A percentile compares a stretch with the other conserved stretches of the same genome.
Evolutionary conservation across 768 basidiomycete genomes (phyloP).

Genomic region (Infundibulicybe gibba): DNA sequence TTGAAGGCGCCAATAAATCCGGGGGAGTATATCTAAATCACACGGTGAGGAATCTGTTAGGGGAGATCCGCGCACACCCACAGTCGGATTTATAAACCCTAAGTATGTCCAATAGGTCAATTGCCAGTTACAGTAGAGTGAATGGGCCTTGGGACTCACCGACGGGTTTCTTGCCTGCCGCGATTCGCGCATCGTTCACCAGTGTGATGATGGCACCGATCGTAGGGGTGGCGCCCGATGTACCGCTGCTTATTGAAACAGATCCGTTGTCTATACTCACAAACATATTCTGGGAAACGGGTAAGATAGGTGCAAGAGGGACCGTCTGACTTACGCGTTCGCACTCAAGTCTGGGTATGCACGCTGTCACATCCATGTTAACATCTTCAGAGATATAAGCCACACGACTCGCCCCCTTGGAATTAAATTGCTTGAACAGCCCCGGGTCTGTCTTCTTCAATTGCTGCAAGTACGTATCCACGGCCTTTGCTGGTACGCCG

Average conservation of each 20-base stretch:
- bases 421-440: conserved; percentile 18
- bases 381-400: not conserved
- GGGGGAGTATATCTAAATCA: conserved; percentile 21
- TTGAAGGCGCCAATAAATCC: conserved; percentile 32
- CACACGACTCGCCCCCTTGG: conserved; percentile 24
- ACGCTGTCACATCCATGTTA: conserved; percentile 10
- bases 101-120: not conserved
- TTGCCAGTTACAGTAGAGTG: no score
- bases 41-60: not conserved
- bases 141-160: conserved; percentile 8
- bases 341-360: conserved; percentile 32
- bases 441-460: conserved; percentile 26
- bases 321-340: conserved; percentile 27
- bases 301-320: no score
- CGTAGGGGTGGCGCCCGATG: conserved; percentile 27
- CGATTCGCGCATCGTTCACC: conserved; percentile 33
- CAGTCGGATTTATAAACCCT: conserved; percentile 43
- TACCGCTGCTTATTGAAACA: conserved; percentile 21
- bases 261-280: conserved; percentile 20
- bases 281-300: conserved; percentile 4
- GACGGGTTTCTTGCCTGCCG: conserved; percentile 29
- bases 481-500: conserved; percentile 34
- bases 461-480: conserved; percentile 23
- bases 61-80: conserved; percentile 12
- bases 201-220: conserved; percentile 32